Evolutionary conservation across 768 basidiomycete species (phyloP), one percentile per base, ranked within the genome.

Genomic region (Amanita subjunquillea): DNA sequence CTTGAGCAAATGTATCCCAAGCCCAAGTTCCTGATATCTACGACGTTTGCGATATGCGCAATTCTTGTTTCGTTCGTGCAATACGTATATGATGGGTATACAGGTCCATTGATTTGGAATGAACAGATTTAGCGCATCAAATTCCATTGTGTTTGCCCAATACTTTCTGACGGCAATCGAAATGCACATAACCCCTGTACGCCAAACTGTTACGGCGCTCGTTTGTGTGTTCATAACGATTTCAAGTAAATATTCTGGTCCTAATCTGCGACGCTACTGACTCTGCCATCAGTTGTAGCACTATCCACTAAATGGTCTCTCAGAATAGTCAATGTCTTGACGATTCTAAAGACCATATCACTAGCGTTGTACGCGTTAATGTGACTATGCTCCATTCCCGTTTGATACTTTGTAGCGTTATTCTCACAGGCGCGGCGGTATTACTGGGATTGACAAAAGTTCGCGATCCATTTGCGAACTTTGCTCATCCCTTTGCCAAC

Each of bases 341-440:
- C 65, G 0, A 55, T 57, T 20, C 46, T 68, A 22, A 70, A 70
- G 48, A 55, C 66, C 10, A 29, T 63, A 6, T 66, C 67, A 6
- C 53, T 70, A 23, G 48, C 55, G 15, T 65, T 70, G 67, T 68
- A 51, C 41, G 34, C 4, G 67, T 44, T 15, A 6, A 22, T n/a
- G 13, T 32, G 30, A 7, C 40, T 3, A 5, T 8, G 25, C n/a
- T 0, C 41, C 23, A 15, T 54, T 27, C 44, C 6, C 30, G 13
- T 20, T 43, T 32, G 23, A 34, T 17, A 23, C 41, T 25, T 23
- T 37, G 20, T 48, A 68, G 68, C 38, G 62, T 85, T 44, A 76
- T 79, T 3, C 57, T 78, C 25, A 73, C 79, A 0, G 77, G 77
- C 55, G 73, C 78, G 69, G 78, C 77, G 6, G 83, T 84, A 3